Conservation (phyloP, 2,329 filamentous ascomycete species). For the Aspergillus luchuensis region DNA sequence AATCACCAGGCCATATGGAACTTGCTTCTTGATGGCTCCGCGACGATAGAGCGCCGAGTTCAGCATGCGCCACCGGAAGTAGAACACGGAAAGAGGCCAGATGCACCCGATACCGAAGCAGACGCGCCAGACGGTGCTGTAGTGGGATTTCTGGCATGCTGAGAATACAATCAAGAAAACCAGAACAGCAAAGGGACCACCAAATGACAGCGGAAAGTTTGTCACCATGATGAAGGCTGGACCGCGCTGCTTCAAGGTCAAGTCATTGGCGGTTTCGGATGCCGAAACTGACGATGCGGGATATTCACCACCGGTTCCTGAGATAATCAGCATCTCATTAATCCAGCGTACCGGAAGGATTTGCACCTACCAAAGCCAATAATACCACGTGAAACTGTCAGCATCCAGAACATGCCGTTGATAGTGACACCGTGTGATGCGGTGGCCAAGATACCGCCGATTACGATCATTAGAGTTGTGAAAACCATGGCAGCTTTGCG, state of each 20-base stretch:
- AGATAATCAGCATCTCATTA: not conserved
- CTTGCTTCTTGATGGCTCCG: conserved; percentile 7
- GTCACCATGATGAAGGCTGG: conserved; percentile 10
- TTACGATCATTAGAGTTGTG: conserved; percentile 1
- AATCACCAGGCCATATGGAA: not conserved
- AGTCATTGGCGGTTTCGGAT: conserved; percentile 6
- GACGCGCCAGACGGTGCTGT: conserved; percentile 8
- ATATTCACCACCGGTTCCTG: conserved; percentile 9
- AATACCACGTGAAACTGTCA: conserved; percentile 5
- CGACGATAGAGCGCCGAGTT: conserved; percentile 9
- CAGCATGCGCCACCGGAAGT: conserved; percentile 7
- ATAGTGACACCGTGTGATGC: conserved; percentile 1
- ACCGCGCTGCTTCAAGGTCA: not conserved
- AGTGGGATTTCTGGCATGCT: conserved; percentile 5
- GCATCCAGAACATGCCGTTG: conserved; percentile 8
- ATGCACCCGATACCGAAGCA: conserved; percentile 8
- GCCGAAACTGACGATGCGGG: conserved; percentile 2
- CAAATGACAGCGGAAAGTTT: conserved; percentile 4
- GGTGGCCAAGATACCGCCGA: conserved; percentile 6
- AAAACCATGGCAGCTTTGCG: conserved; percentile 4
- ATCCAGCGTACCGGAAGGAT: not conserved
- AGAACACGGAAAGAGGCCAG: conserved; percentile 7
- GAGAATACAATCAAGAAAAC: conserved; percentile 6
- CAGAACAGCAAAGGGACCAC: conserved; percentile 1
- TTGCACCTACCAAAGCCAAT: not conserved